phyloP scores from a whole-genome alignment of 1,139 yeast species.

The Kodamaea suecica region DNA sequence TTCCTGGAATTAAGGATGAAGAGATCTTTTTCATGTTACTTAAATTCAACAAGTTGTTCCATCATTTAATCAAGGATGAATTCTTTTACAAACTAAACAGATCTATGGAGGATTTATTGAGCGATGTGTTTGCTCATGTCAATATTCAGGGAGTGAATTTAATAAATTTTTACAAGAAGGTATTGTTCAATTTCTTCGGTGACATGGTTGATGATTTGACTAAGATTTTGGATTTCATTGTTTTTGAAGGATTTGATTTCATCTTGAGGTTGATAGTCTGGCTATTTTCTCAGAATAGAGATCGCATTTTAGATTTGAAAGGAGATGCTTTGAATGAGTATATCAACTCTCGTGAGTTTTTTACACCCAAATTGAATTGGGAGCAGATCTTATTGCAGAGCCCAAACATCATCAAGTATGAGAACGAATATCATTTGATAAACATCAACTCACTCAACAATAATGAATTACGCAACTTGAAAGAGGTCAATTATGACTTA shows the following conservation, averaged over 20 bases:
- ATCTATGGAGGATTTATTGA: constrained; percentile 33
- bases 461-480: constrained; percentile 38
- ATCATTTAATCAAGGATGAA: constrained; percentile 32
- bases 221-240: constrained; percentile 33
- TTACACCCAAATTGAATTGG: constrained; percentile 16
- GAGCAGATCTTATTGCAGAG: constrained; percentile 20
- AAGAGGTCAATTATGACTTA: constrained; percentile 39
- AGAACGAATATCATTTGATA: constrained; percentile 43
- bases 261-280: constrained; percentile 29
- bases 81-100: constrained; percentile 37
- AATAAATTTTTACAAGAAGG: constrained; percentile 22
- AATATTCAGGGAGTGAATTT: constrained; percentile 38
- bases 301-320: constrained; percentile 20
- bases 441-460: constrained; percentile 40
- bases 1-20: constrained; percentile 26
- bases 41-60: constrained; percentile 32
- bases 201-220: constrained; percentile 15
- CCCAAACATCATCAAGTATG: constrained; percentile 38
- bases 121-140: constrained; percentile 32
- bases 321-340: constrained; percentile 31
- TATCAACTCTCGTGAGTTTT: constrained; percentile 24
- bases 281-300: constrained; percentile 19
- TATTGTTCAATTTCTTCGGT: constrained; percentile 25
- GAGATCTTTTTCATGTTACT: constrained; percentile 34
- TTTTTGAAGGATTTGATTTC: constrained; percentile 43